A percentile compares a stretch with the other conserved stretches of the same genome.
Evolutionary conservation across 148 eudicot species (phyloP).

Genomic region (Camellia granthamiana): DNA sequence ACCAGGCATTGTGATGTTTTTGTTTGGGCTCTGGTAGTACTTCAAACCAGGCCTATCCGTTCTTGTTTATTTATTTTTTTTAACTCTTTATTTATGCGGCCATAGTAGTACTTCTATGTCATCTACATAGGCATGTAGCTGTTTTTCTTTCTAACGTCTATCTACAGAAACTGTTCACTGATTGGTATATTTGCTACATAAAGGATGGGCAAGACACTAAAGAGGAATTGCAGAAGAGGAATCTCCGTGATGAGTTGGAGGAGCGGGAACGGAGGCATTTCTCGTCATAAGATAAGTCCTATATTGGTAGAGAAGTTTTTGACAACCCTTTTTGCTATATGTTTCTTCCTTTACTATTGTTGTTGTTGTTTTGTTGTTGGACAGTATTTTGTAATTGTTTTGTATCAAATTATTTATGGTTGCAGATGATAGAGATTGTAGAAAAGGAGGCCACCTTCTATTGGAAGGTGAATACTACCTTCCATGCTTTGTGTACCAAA

Average conservation of each 20-base stretch:
- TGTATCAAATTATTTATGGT: conserved; percentile 14
- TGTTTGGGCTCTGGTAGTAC: too few species aligned
- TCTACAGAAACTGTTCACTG: neutral
- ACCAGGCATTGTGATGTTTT: too few species aligned
- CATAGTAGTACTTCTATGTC: neutral
- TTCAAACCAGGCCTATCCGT: too few species aligned
- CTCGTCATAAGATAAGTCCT: conserved; percentile 64
- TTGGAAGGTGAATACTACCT: conserved; percentile 63
- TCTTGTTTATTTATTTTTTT: too few species aligned
- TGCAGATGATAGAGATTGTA: conserved; percentile 86
- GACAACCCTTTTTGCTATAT: neutral
- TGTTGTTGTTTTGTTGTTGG: neutral
- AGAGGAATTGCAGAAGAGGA: conserved; percentile 76
- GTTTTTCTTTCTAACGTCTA: neutral
- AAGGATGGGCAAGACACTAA: conserved; percentile 89
- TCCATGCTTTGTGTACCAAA: neutral
- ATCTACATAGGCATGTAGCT: neutral
- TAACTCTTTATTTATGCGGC: neutral
- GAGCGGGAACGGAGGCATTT: conserved; percentile 88
- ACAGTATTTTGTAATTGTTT: neutral
- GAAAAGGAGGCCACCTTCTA: conserved; percentile 71
- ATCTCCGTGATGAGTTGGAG: conserved; percentile 81
- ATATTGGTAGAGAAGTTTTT: conserved; percentile 31
- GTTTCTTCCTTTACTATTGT: neutral
- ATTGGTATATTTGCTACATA: conserved; percentile 32